A percentile compares a stretch with the other conserved stretches of the same genome.
phyloP scores from a whole-genome alignment of 768 basidiomycete species.

The Podaxis sp. region DNA sequence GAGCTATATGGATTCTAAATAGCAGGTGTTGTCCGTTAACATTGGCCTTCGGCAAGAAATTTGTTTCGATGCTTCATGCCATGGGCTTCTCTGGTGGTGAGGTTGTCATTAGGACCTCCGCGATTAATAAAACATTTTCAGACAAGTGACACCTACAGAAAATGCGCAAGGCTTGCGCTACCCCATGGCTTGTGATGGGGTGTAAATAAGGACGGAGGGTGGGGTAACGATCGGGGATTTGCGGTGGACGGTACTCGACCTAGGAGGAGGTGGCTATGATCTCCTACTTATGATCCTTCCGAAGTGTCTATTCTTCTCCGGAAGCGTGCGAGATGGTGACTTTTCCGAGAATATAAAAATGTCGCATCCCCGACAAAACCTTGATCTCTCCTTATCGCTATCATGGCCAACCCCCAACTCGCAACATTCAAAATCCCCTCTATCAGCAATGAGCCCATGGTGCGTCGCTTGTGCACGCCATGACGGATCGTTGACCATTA shows the following conservation, averaged over 20 bases:
- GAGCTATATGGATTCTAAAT: too few species aligned
- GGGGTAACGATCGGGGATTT: background rate
- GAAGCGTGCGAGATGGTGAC: background rate
- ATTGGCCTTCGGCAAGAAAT: too few species aligned
- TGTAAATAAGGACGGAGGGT: background rate
- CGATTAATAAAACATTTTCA: too few species aligned
- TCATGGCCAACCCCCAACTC: constrained; percentile 70
- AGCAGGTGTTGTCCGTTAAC: too few species aligned
- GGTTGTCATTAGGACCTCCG: too few species aligned
- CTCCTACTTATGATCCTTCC: constrained; percentile 1
- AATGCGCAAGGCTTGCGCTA: too few species aligned
- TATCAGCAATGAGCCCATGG: constrained; percentile 94
- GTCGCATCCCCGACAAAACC: background rate
- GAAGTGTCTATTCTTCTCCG: background rate
- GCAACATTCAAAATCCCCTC: constrained; percentile 82
- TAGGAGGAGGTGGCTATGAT: background rate
- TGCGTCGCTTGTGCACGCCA: constrained; percentile 25
- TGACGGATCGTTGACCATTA: background rate
- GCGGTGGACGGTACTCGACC: background rate
- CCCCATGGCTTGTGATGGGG: too few species aligned
- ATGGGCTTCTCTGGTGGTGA: too few species aligned
- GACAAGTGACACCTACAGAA: too few species aligned
- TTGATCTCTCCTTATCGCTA: constrained; percentile 18
- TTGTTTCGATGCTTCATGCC: too few species aligned
- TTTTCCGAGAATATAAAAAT: constrained; percentile 1